phyloP scores from a whole-genome alignment of 345 rosid genomes.

The Geranium rotundifolium region DNA sequence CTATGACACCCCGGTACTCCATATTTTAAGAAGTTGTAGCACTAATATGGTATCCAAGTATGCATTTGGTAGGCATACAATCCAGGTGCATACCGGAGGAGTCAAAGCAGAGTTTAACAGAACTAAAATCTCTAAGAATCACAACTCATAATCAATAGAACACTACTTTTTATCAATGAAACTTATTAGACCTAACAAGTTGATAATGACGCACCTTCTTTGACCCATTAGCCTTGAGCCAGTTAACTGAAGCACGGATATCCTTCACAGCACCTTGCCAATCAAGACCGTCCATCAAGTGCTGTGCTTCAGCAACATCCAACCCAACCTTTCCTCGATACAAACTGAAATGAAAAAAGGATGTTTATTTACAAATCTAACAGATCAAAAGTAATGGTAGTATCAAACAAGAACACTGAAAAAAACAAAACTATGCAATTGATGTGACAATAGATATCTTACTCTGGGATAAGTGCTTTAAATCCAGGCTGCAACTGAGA shows the following conservation, averaged over 20 bases:
- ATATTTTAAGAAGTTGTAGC: too few species aligned
- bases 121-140: too few species aligned
- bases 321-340: conserved; percentile 92
- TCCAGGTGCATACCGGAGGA: too few species aligned
- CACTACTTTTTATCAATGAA: too few species aligned
- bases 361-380: too few species aligned
- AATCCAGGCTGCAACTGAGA: conserved; percentile 73
- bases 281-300: conserved; percentile 84
- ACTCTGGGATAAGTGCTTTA: conserved; percentile 91
- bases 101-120: too few species aligned
- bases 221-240: conserved; percentile 93
- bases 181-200: too few species aligned
- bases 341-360: conserved; percentile 30
- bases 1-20: too few species aligned
- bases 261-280: conserved; percentile 95
- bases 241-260: conserved; percentile 64
- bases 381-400: not conserved
- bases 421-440: not conserved
- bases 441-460: conserved; percentile 6
- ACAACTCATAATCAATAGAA: too few species aligned
- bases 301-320: conserved; percentile 88
- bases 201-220: conserved; percentile 40
- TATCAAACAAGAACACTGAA: conserved; percentile 1
- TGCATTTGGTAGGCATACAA: too few species aligned
- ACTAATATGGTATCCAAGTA: too few species aligned